Evolutionary conservation across 768 basidiomycete genomes (phyloP).

Genomic region (Mrakia frigida): DNA sequence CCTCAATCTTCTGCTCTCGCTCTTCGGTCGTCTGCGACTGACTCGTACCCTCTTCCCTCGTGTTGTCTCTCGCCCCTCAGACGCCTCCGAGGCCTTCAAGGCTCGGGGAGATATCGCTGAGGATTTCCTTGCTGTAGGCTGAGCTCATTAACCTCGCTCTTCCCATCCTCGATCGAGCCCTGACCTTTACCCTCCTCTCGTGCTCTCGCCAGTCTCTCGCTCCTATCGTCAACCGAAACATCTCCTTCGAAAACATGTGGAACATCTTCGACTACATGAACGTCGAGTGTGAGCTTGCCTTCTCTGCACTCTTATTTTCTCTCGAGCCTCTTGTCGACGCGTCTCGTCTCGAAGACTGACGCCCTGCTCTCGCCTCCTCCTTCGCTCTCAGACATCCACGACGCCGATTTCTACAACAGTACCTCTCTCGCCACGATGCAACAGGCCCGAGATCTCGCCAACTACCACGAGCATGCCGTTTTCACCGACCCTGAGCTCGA

Average conservation of each 20-base stretch:
- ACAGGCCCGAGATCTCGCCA: slow-evolving; percentile 66
- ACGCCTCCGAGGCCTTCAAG: slow-evolving; percentile 54
- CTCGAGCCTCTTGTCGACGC: not conserved
- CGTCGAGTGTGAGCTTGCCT: slow-evolving; percentile 51
- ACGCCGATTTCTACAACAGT: not conserved
- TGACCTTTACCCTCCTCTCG: not conserved
- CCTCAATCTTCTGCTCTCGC: slow-evolving; percentile 62
- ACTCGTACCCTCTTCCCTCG: not conserved
- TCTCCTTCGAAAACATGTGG: slow-evolving; percentile 36
- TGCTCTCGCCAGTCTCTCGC: not conserved
- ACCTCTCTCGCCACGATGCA: slow-evolving; percentile 46
- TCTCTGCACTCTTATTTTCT: not conserved
- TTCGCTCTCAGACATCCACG: not conserved
- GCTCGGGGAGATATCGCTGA: slow-evolving; percentile 27
- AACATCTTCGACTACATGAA: slow-evolving; percentile 56
- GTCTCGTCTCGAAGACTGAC: slow-evolving; percentile 52
- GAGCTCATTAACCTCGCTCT: not conserved
- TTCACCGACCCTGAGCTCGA: slow-evolving; percentile 57
- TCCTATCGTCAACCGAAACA: slow-evolving; percentile 25
- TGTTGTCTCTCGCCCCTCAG: not conserved
- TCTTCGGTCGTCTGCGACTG: too few species aligned
- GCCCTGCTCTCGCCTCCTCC: slow-evolving; percentile 46
- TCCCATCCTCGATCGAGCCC: slow-evolving; percentile 12
- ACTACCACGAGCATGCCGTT: slow-evolving; percentile 72
- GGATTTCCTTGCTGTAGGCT: slow-evolving; percentile 33